Evolutionary conservation across 2,329 filamentous ascomycete species (phyloP).

Genomic region (Ceratocystis eucalypticola): DNA sequence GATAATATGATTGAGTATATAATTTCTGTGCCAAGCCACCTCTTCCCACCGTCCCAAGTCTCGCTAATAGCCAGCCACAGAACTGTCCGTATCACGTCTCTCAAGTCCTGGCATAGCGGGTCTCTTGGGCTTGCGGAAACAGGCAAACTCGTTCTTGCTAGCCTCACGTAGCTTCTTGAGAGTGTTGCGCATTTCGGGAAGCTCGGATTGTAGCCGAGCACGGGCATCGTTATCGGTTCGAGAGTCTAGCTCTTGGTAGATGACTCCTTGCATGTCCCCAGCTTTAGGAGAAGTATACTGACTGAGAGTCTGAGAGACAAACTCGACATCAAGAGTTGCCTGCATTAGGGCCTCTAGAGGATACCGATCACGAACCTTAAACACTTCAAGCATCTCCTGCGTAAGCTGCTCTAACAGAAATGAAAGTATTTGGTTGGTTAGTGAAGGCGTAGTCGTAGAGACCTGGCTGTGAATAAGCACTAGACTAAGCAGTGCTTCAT

Average conservation of each 20-base stretch:
- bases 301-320: conserved; percentile 82
- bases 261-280: conserved; percentile 68
- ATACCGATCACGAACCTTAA: conserved; percentile 55
- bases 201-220: conserved; percentile 64
- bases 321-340: conserved; percentile 92
- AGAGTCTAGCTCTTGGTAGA: conserved; percentile 81
- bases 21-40: neutral
- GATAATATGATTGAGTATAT: neutral
- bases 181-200: conserved; percentile 77
- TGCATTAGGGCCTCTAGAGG: conserved; percentile 79
- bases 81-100: conserved; percentile 16
- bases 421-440: conserved; percentile 70
- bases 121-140: conserved; percentile 55
- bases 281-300: conserved; percentile 79
- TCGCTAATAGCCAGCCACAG: neutral
- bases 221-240: conserved; percentile 81
- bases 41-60: neutral
- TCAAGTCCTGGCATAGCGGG: conserved; percentile 13
- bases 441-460: conserved; percentile 59
- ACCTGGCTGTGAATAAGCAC: conserved; percentile 89
- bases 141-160: conserved; percentile 77
- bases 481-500: conserved; percentile 68
- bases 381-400: conserved; percentile 65
- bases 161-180: conserved; percentile 73
- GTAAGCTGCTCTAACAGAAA: conserved; percentile 76